These are phyloP conservation scores for Aspergillus campestris DNA, from an alignment of 495 filamentous ascomycete species.

Conservation along the genomic window DNA sequence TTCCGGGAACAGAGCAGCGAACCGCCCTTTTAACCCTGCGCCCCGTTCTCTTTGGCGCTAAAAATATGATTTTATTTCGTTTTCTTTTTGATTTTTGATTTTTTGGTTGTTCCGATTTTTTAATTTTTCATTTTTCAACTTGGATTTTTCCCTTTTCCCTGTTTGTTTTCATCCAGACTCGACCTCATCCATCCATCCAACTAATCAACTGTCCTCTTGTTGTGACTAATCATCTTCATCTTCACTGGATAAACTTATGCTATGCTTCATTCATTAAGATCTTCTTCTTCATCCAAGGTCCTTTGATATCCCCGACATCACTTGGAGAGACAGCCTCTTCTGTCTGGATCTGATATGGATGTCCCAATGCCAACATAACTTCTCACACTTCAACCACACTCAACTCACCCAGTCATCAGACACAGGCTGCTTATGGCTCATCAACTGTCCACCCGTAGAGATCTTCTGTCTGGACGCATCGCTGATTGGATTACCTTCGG, in stretches of 20 bases:
- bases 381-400: too few relatives aligned
- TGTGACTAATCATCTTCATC: background rate
- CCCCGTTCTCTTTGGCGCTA: slow-evolving; percentile 9
- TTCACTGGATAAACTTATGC: too few relatives aligned
- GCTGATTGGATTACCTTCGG: slow-evolving; percentile 9
- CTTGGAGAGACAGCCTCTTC: too few relatives aligned
- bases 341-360: too few relatives aligned
- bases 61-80: slow-evolving; percentile 8
- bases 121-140: background rate
- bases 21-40: slow-evolving; percentile 19
- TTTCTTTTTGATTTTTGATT: slow-evolving; percentile 9
- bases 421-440: background rate
- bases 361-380: too few relatives aligned
- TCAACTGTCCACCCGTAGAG: slow-evolving; percentile 11
- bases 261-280: background rate
- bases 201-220: background rate
- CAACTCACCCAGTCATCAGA: background rate
- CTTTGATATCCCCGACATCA: too few relatives aligned
- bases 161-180: slow-evolving; percentile 5
- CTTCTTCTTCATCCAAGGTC: too few relatives aligned
- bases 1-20: slow-evolving; percentile 7
- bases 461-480: slow-evolving; percentile 1
- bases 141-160: slow-evolving; percentile 16
- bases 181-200: too few relatives aligned
- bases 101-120: slow-evolving; percentile 6